Evolutionary conservation across 495 filamentous ascomycete species (phyloP).

Genomic region (Aspergillus biplanus): DNA sequence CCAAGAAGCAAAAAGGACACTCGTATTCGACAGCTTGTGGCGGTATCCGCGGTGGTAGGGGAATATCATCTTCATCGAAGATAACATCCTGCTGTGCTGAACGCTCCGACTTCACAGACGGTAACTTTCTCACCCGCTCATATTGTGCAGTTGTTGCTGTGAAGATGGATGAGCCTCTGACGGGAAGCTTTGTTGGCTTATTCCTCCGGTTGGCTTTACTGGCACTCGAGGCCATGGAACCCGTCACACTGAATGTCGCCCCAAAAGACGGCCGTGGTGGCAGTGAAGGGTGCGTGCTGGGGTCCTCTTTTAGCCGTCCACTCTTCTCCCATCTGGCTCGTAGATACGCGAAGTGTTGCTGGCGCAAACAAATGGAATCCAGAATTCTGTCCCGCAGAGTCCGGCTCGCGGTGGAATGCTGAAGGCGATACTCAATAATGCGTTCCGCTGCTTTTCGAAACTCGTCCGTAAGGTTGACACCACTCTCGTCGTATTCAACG

Average conservation of each 20-base stretch:
- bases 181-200: not conserved
- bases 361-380: slow-evolving; percentile 14
- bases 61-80: not conserved
- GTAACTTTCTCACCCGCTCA: not conserved
- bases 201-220: not conserved
- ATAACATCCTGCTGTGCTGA: not conserved
- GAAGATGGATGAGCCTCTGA: not conserved
- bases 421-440: not conserved
- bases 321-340: not conserved
- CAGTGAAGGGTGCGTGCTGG: too few species aligned
- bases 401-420: not conserved
- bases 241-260: slow-evolving; percentile 9
- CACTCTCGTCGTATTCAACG: slow-evolving; percentile 11
- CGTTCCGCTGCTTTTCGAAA: slow-evolving; percentile 7
- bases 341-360: slow-evolving; percentile 13
- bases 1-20: slow-evolving; percentile 14
- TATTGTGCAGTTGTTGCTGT: slow-evolving; percentile 15
- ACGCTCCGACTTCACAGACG: not conserved
- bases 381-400: not conserved
- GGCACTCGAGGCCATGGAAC: not conserved
- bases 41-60: not conserved
- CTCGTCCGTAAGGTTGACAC: slow-evolving; percentile 10
- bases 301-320: not conserved
- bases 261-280: not conserved
- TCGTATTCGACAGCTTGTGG: not conserved